Percentiles rank a stretch among this genome's conserved stretches.
phyloP scores from a whole-genome alignment of 345 rosid species.

The Diplotaxis tenuifolia region DNA sequence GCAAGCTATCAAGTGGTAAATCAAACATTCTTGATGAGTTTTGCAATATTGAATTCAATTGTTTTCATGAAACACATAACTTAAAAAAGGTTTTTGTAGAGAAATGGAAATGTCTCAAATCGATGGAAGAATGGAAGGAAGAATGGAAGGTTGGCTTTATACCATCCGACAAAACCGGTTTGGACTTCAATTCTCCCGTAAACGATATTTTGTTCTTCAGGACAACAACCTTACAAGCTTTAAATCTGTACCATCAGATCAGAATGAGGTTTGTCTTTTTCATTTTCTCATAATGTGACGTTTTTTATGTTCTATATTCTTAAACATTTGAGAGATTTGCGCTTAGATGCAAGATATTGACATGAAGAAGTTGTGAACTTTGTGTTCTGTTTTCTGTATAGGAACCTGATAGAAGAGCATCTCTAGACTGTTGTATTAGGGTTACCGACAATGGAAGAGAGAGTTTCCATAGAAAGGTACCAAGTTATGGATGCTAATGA shows the following conservation, averaged over 20 bases:
- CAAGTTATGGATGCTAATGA: not conserved
- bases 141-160: conserved; percentile 92
- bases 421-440: conserved; percentile 66
- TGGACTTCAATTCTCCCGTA: conserved; percentile 72
- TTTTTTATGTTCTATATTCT: not conserved
- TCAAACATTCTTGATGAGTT: not conserved
- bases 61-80: not conserved
- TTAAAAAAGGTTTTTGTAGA: conserved; percentile 11
- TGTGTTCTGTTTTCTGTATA: conserved; percentile 19
- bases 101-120: conserved; percentile 38
- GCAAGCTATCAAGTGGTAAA: conserved; percentile 4
- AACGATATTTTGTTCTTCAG: conserved; percentile 70
- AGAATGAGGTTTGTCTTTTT: conserved; percentile 46
- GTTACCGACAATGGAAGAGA: conserved; percentile 90
- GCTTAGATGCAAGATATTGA: not conserved
- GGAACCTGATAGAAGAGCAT: conserved; percentile 75
- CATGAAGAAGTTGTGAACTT: not conserved
- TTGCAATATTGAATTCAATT: not conserved
- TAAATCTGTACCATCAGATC: conserved; percentile 55
- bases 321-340: not conserved
- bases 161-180: conserved; percentile 71
- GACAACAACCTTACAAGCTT: conserved; percentile 60
- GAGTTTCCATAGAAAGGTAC: conserved; percentile 79
- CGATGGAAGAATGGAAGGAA: conserved; percentile 65
- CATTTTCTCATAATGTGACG: not conserved